These are phyloP conservation scores for Apophysomyces variabilis DNA, from an alignment of 371 early-diverging fungal genomes.

Conservation along the genomic window DNA sequence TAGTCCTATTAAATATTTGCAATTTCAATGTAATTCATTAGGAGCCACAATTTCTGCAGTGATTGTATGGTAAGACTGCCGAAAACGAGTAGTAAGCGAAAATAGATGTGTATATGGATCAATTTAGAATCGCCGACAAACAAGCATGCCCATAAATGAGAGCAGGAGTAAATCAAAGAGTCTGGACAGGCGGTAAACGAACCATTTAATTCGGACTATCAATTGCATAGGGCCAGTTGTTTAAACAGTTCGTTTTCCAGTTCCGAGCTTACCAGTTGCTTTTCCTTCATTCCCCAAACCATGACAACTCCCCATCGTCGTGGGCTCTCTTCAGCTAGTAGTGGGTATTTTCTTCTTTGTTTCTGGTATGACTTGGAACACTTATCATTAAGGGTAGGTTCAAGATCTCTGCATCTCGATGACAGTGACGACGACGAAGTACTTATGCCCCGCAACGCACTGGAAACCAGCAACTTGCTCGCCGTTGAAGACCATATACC, in stretches of 20 bases:
- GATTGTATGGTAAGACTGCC: no score
- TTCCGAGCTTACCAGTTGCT: constrained; percentile 4
- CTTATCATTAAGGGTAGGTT: constrained; percentile 7
- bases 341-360: neutral
- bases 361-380: neutral
- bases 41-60: no score
- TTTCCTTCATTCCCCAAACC: neutral
- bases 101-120: no score
- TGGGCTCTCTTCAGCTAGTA: neutral
- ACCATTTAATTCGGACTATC: neutral
- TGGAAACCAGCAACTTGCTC: constrained; percentile 10
- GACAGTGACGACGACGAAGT: constrained; percentile 25
- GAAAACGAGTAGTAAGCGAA: no score
- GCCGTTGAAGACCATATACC: constrained; percentile 22
- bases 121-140: no score
- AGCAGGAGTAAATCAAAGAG: neutral
- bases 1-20: no score
- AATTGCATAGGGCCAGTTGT: neutral
- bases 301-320: neutral
- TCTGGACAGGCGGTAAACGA: no score
- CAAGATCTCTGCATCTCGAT: constrained; percentile 25
- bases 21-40: no score
- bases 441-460: neutral
- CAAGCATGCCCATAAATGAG: no score
- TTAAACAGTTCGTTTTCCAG: neutral